phyloP scores from a whole-genome alignment of 805 yeast species.

The Cyberlindnera amylophila region DNA sequence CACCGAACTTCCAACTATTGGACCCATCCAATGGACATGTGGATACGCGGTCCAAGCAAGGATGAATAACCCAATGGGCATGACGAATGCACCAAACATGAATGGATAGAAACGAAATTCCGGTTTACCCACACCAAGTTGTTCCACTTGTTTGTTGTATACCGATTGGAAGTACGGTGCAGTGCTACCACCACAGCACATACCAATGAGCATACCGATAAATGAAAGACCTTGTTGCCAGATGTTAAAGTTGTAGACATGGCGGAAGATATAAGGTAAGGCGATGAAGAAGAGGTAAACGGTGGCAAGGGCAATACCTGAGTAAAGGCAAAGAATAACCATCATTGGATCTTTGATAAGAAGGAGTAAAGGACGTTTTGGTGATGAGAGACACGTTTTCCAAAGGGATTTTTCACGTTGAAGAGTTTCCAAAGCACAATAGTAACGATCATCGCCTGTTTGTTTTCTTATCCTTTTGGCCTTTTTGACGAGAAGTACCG shows the following conservation, averaged over 20 bases:
- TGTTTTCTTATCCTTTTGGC: conserved; percentile 48
- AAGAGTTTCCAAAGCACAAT: conserved; percentile 36
- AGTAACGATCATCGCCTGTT: conserved; percentile 49
- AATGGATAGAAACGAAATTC: conserved; percentile 58
- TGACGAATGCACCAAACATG: conserved; percentile 59
- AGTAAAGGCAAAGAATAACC: conserved; percentile 48
- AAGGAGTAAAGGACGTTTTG: conserved; percentile 49
- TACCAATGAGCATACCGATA: conserved; percentile 53
- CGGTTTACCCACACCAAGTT: conserved; percentile 49
- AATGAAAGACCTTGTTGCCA: conserved; percentile 65
- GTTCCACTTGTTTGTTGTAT: conserved; percentile 39
- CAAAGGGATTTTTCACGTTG: conserved; percentile 39
- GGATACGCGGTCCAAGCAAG: conserved; percentile 67
- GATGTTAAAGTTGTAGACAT: conserved; percentile 46
- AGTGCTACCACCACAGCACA: conserved; percentile 42
- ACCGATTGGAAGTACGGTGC: conserved; percentile 40
- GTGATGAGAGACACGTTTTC: conserved; percentile 40
- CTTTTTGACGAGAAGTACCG: conserved; percentile 46
- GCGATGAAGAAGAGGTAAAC: conserved; percentile 65
- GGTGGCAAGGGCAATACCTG: conserved; percentile 55
- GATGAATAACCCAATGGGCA: conserved; percentile 69
- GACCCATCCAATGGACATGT: conserved; percentile 68
- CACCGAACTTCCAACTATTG: conserved; percentile 67
- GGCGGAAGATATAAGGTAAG: conserved; percentile 55
- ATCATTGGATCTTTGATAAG: conserved; percentile 53